Conservation (phyloP, 192 early-diverging fungal genomes). For the Backusella circina region DNA sequence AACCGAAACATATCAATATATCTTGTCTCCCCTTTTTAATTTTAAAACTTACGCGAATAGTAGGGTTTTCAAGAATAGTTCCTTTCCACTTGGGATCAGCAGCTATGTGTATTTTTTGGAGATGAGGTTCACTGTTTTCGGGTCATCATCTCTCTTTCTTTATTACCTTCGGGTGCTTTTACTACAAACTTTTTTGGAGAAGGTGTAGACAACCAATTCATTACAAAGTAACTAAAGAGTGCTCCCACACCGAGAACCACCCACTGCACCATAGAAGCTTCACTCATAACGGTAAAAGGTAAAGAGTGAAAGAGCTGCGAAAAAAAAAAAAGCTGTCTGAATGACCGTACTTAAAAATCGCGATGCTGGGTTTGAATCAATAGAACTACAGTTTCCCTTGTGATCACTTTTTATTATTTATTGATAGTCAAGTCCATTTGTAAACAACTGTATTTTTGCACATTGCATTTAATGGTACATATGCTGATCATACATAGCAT, state of each 20-base stretch:
- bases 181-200: slow-evolving; percentile 6
- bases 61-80: slow-evolving; percentile 41
- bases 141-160: not conserved
- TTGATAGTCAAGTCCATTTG: no score
- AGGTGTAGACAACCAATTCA: not conserved
- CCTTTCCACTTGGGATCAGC: slow-evolving; percentile 50
- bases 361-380: not conserved
- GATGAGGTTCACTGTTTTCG: not conserved
- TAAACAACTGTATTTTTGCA: not conserved
- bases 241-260: not conserved
- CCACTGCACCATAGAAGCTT: not conserved
- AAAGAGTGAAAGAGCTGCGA: not conserved
- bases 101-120: slow-evolving; percentile 24
- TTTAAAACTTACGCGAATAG: slow-evolving; percentile 36
- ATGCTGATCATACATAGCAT: not conserved
- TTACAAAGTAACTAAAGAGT: not conserved
- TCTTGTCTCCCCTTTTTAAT: not conserved
- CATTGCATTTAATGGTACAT: not conserved
- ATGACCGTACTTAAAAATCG: not conserved
- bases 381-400: not conserved
- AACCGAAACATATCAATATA: not conserved
- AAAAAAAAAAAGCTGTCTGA: not conserved
- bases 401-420: not conserved
- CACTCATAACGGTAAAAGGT: not conserved
- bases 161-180: slow-evolving; percentile 1